Evolutionary conservation across 805 yeast species (phyloP), one percentile per base, ranked within the genome.

Genomic region (Wickerhamiella kurtzmanii): DNA sequence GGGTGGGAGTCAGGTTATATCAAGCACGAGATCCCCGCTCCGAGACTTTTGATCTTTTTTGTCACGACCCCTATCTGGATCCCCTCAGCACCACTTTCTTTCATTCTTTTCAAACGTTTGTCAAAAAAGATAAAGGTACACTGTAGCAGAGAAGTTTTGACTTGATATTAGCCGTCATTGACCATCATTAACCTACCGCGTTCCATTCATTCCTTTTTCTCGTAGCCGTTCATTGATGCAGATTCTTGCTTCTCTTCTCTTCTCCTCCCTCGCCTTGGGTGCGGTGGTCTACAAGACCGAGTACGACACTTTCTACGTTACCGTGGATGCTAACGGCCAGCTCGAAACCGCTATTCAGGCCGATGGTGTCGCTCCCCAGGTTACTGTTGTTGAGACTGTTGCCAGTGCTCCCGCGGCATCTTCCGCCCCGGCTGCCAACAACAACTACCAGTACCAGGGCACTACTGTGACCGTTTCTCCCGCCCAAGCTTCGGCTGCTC

Each of bases 261-360:
- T 37, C n/a, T 51, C 36, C 9, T 42, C 55, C 19, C 44, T 48
- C 25, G 48, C 54, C 22, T n/a, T 19, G 35, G 58, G 56, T 21
- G 55, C 44, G 16, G 15, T 46, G n/a, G 53, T 55, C 48, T 50
- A 53, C 22, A 50, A 53, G 41, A 53, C 56, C n/a, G 57, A 44
- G 37, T 50, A 46, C 43, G 32, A 37, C 17, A 53, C 57, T 35
- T 48, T 47, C 51, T 50, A 44, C 38, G 57, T 53, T 9, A 55
- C 59, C 6, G 53, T 55, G 2, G 44, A 46, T 47, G 48, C 28
- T 9, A 21, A 28, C 39, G 45, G 41, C 25, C 16, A 38, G n/a
- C 21, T 16, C 17, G 35, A 35, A 22, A 41, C 44, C 16, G 21
- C 42, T 20, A 16, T 35, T 13, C 11, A 37, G 13, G 13, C 45